Evolutionary conservation across 768 basidiomycete species (phyloP).

Genomic region (Rhodosporidiobolus sp.): DNA sequence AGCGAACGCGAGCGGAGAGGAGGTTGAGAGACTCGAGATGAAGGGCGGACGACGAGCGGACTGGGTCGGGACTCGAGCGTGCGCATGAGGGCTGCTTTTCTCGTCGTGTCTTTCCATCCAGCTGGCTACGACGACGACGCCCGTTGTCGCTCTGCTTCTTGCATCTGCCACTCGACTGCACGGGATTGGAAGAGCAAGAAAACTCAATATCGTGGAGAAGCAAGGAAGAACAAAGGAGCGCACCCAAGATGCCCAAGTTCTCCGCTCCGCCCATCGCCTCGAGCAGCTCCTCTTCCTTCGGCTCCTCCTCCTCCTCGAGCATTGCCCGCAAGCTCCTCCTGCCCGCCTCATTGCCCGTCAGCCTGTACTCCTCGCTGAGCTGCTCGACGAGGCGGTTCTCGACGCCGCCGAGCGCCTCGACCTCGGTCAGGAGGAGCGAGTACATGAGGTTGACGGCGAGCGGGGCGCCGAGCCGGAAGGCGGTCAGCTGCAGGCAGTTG

Average conservation of each 20-base stretch:
- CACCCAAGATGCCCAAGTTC: slow-evolving; percentile 13
- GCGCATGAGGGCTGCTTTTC: no score
- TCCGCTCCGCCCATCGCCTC: slow-evolving; percentile 33
- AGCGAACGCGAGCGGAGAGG: no score
- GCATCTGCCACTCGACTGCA: slow-evolving; percentile 33
- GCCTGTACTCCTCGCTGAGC: slow-evolving; percentile 24
- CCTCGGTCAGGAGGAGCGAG: slow-evolving; percentile 19
- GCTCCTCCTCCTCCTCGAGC: slow-evolving; percentile 25
- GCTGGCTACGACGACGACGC: no score
- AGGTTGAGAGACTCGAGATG: no score
- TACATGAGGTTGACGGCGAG: slow-evolving; percentile 31
- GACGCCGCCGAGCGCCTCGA: slow-evolving; percentile 17
- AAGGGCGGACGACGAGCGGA: no score
- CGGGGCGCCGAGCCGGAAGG: background rate
- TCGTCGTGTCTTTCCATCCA: no score
- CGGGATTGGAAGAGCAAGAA: background rate
- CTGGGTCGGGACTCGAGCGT: no score
- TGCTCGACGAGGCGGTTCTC: slow-evolving; percentile 22
- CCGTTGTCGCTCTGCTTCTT: slow-evolving; percentile 12
- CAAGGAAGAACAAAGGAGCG: background rate
- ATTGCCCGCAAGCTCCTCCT: background rate
- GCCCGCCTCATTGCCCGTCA: background rate
- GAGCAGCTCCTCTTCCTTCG: slow-evolving; percentile 17
- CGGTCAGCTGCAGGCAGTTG: slow-evolving; percentile 3
- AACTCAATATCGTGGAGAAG: no score